Evolutionary conservation across 2,329 filamentous ascomycete species (phyloP), one percentile per base, ranked within the genome.

Genomic region (Aspergillus transmontanensis): DNA sequence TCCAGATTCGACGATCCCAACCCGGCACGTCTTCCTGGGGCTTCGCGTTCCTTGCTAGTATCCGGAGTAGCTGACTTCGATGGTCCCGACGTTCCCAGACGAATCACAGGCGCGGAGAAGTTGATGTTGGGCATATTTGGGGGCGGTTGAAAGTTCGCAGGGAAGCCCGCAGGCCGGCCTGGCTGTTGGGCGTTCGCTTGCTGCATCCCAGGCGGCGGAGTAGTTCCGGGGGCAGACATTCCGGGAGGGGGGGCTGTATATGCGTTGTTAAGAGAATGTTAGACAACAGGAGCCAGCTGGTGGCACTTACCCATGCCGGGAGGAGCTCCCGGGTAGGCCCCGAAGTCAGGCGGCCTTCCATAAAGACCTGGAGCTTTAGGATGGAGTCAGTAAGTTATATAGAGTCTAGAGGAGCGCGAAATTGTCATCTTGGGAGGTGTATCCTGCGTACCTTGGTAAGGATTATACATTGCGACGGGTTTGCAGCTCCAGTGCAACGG

Each of bases 51-150:
- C 82, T 83, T 63, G 59, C 77, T 78, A 53, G 77, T 76, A 43
- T 80, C 79, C 36, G 73, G 76, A 57, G 79, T 80, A 41, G 78
- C 73, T 30, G 89, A 83, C 73, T 92, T 92, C n/a, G 86, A 79
- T 3, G 88, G 78, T 23, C 81, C 86, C 4, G 89, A 86, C 1
- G 93, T 94, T 48, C 94, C 95, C 53, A 99, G 86, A 60, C 95
- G 91, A 74, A 99, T 98, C 64, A 98, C 93, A 61, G 94, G 94
- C 41, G 95, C 95, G 73, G 92, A 96, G 83, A 98, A 97, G 82
- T 99, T 97, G 83, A 99, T 97, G 77, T 96, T 96, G 58, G 94
- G 93, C 86, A 97, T 92, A 75, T 95, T 97, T 57, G 91, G 84
- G 11, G 94, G 94, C 56, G 93, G 88, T 82, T 96, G 92, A 80